Percentiles rank a stretch among this genome's conserved stretches.
Evolutionary conservation across 257 asterid species (phyloP).

Genomic region (Solanum lycopersicoides): DNA sequence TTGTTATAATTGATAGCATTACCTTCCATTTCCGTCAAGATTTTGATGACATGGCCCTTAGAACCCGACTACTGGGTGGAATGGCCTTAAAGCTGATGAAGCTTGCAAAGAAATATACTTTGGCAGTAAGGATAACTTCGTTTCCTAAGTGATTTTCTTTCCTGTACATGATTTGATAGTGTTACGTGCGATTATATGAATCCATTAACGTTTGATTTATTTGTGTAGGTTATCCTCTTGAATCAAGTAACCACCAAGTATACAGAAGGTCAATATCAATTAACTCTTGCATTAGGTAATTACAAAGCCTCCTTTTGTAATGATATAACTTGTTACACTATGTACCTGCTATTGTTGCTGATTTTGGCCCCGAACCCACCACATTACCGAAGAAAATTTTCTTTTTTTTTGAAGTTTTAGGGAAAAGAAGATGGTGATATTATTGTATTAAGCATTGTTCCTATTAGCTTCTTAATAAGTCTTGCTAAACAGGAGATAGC

Average conservation of each 20-base stretch:
- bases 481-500: conserved; percentile 69
- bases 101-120: conserved; percentile 62
- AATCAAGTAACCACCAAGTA: conserved; percentile 91
- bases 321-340: neutral
- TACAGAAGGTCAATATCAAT: conserved; percentile 69
- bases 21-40: conserved; percentile 96
- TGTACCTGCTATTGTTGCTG: neutral
- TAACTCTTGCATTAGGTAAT: conserved; percentile 90
- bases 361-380: neutral
- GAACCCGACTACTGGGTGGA: conserved; percentile 85
- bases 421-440: neutral
- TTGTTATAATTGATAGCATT: conserved; percentile 76
- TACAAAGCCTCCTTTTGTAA: neutral
- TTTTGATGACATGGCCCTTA: conserved; percentile 88
- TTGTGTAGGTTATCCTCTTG: conserved; percentile 64
- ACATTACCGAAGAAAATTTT: neutral
- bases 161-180: neutral
- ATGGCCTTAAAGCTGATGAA: conserved; percentile 85
- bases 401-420: neutral
- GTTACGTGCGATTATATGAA: neutral
- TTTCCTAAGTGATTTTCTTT: neutral
- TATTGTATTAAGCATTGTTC: neutral
- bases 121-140: conserved; percentile 58
- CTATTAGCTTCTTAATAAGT: neutral
- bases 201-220: neutral